A percentile compares a stretch with the other conserved stretches of the same genome.
These are phyloP conservation scores for Hymenoscyphus albidus DNA, from an alignment of 2,329 filamentous ascomycete genomes.

Conservation along the genomic window DNA sequence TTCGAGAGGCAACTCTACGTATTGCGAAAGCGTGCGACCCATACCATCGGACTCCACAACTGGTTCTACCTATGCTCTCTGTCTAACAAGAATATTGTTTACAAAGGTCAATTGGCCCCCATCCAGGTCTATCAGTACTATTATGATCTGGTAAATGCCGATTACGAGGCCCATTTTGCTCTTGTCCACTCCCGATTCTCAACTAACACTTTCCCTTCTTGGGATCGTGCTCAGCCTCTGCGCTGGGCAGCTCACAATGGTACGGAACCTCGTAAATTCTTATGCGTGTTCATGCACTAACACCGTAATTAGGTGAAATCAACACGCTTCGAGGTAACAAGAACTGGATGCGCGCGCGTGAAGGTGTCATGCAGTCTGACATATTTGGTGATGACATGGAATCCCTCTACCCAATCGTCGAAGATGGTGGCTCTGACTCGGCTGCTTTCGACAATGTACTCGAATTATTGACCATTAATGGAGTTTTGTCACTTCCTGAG, in stretches of 20 bases:
- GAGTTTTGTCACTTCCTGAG: conserved; percentile 89
- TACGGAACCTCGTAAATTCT: conserved; percentile 36
- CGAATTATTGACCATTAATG: conserved; percentile 90
- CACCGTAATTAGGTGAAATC: conserved; percentile 63
- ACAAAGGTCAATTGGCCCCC: conserved; percentile 94
- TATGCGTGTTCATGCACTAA: conserved; percentile 30
- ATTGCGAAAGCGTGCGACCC: conserved; percentile 89
- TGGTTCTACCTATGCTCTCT: conserved; percentile 99
- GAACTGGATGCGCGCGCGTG: conserved; percentile 98
- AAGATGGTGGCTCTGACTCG: conserved; percentile 94
- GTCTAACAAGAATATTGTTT: conserved; percentile 96
- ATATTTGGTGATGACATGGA: conserved; percentile 92
- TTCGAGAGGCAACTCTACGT: conserved; percentile 95
- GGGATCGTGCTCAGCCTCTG: conserved; percentile 94
- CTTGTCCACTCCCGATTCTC: conserved; percentile 96
- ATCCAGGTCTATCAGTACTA: conserved; percentile 98
- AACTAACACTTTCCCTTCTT: conserved; percentile 96
- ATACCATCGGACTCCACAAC: conserved; percentile 91
- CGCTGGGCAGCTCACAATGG: conserved; percentile 98
- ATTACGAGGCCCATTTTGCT: conserved; percentile 96
- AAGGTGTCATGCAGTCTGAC: conserved; percentile 90
- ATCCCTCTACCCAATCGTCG: conserved; percentile 86
- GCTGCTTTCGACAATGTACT: conserved; percentile 97
- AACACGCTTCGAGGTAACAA: conserved; percentile 97
- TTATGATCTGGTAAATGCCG: conserved; percentile 92